These are phyloP conservation scores for Quillaja saponaria DNA, from an alignment of 306 rosid species.

Conservation along the genomic window DNA sequence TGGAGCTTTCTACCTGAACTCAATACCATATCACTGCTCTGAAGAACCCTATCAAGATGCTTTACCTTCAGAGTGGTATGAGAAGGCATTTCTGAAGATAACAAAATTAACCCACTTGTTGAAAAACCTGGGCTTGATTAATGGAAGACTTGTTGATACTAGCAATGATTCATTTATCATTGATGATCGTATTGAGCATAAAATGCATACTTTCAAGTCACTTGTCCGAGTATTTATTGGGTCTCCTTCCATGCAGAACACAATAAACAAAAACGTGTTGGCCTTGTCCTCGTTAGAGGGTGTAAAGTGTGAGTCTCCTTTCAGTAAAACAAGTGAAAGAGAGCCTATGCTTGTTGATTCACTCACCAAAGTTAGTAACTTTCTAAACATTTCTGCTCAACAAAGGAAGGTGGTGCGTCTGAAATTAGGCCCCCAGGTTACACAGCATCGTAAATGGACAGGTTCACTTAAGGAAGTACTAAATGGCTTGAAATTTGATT, in stretches of 20 bases:
- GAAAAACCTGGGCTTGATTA: constrained; percentile 54
- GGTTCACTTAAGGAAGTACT: constrained; percentile 61
- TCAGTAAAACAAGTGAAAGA: constrained; percentile 62
- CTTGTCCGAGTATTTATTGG: constrained; percentile 67
- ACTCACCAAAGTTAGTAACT: constrained; percentile 59
- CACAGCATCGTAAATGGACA: constrained; percentile 71
- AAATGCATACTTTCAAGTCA: constrained; percentile 59
- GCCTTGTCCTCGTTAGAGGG: constrained; percentile 10
- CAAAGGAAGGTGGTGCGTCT: constrained; percentile 76
- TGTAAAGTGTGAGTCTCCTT: constrained; percentile 41
- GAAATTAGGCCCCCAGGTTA: constrained; percentile 59
- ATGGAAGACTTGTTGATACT: constrained; percentile 66
- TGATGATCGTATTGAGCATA: constrained; percentile 45
- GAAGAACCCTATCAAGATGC: constrained; percentile 39
- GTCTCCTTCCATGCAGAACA: constrained; percentile 51
- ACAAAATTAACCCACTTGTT: constrained; percentile 42
- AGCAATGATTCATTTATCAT: constrained; percentile 49
- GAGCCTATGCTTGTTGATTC: constrained; percentile 62
- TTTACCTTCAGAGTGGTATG: constrained; percentile 50
- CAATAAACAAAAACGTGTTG: constrained; percentile 32
- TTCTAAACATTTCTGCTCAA: constrained; percentile 66
- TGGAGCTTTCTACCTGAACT: constrained; percentile 40
- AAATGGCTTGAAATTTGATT: constrained; percentile 54
- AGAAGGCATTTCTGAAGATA: constrained; percentile 46
- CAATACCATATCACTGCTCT: constrained; percentile 49